These are phyloP conservation scores for Ophiocordyceps polyrhachis-furcata DNA, from an alignment of 2,329 filamentous ascomycete genomes.

Conservation along the genomic window DNA sequence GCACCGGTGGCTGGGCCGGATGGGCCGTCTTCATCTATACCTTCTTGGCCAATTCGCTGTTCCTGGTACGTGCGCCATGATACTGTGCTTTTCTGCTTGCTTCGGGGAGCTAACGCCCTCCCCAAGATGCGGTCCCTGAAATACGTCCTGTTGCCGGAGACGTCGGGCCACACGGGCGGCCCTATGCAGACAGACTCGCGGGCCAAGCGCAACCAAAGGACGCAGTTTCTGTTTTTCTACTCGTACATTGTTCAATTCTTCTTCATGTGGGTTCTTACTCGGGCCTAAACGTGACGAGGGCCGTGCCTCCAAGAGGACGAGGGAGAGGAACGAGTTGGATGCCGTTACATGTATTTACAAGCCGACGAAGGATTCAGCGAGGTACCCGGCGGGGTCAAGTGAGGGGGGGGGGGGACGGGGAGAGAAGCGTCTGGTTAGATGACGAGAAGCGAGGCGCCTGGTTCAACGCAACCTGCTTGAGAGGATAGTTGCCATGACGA, in stretches of 20 bases:
- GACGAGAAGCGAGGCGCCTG: not conserved
- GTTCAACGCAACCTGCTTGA: not conserved
- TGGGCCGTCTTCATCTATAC: constrained; percentile 85
- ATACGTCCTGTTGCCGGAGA: constrained; percentile 87
- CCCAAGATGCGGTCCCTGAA: constrained; percentile 74
- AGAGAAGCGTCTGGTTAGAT: not conserved
- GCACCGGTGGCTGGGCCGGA: constrained; percentile 73
- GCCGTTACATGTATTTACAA: not conserved
- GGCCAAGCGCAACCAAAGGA: constrained; percentile 70
- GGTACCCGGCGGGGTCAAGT: not conserved
- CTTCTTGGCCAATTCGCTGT: constrained; percentile 86
- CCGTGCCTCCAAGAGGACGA: not conserved
- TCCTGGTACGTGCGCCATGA: constrained; percentile 45
- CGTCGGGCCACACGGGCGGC: constrained; percentile 42
- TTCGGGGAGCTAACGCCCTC: constrained; percentile 4
- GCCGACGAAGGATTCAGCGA: not conserved
- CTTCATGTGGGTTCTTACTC: constrained; percentile 68
- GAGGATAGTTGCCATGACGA: not conserved
- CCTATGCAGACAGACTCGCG: constrained; percentile 56
- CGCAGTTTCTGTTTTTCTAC: constrained; percentile 85
- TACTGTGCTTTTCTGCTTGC: constrained; percentile 4
- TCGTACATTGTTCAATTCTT: constrained; percentile 85
- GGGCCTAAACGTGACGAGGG: constrained; percentile 13
- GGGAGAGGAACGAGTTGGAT: not conserved
- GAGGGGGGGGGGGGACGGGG: not conserved